A percentile compares a stretch with the other conserved stretches of the same genome.
phyloP scores from a whole-genome alignment of 768 basidiomycete species.

The Polyporus arcularius region DNA sequence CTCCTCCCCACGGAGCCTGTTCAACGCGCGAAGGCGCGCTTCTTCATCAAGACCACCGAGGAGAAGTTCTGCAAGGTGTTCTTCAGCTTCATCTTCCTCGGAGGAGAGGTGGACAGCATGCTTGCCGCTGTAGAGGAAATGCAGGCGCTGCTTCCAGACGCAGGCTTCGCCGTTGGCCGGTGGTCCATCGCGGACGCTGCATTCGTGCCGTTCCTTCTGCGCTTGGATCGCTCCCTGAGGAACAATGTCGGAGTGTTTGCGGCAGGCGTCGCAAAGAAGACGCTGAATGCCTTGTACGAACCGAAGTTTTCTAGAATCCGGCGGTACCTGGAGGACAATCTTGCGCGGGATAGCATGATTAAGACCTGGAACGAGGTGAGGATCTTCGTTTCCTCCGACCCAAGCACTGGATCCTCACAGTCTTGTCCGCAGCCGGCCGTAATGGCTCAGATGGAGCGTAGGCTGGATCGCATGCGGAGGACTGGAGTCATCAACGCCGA shows the following conservation, averaged over 20 bases:
- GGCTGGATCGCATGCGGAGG: no score
- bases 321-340: conserved; percentile 43
- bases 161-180: conserved; percentile 44
- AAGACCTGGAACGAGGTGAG: no score
- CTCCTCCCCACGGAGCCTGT: conserved; percentile 59
- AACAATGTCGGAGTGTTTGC: conserved; percentile 56
- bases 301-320: conserved; percentile 49
- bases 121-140: conserved; percentile 45
- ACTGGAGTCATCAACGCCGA: no score
- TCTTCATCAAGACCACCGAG: conserved; percentile 57
- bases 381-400: no score
- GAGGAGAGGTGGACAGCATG: conserved; percentile 40
- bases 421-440: no score
- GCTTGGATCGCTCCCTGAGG: conserved; percentile 44
- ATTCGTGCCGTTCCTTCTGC: conserved; percentile 56
- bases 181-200: conserved; percentile 66
- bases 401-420: no score
- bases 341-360: no score
- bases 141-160: conserved; percentile 49
- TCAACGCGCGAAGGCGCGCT: conserved; percentile 54
- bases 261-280: conserved; percentile 45
- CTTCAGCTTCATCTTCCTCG: conserved; percentile 34
- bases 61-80: conserved; percentile 44
- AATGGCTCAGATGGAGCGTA: no score
- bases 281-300: conserved; percentile 43